A percentile compares a stretch with the other conserved stretches of the same genome.
Evolutionary conservation across 495 filamentous ascomycete genomes (phyloP).

Genomic region (Penicillium turbatum): DNA sequence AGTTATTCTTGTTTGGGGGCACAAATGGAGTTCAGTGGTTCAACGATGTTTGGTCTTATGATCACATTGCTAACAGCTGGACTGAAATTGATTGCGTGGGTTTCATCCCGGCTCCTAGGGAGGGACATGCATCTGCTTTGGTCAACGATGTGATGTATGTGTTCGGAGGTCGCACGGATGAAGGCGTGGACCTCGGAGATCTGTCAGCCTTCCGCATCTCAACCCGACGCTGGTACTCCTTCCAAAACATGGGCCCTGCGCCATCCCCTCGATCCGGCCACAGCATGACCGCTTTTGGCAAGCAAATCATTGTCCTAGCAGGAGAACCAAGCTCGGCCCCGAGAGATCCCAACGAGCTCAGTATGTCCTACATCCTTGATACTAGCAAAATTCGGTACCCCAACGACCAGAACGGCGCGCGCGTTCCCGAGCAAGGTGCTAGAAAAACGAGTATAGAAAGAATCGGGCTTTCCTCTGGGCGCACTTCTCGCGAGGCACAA

Average conservation of each 20-base stretch:
- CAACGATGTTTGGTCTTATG: conserved; percentile 97
- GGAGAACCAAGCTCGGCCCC: conserved; percentile 90
- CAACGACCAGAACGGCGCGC: conserved; percentile 59
- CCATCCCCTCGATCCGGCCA: conserved; percentile 92
- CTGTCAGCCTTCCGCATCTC: conserved; percentile 92
- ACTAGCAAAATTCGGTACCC: conserved; percentile 96
- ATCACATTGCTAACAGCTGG: conserved; percentile 75
- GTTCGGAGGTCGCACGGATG: conserved; percentile 94
- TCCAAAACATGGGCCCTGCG: conserved; percentile 98
- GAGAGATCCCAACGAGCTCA: conserved; percentile 74
- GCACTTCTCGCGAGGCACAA: conserved; percentile 61
- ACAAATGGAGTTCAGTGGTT: conserved; percentile 95
- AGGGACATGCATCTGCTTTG: conserved; percentile 90
- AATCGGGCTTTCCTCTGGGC: conserved; percentile 30
- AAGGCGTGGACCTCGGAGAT: conserved; percentile 87
- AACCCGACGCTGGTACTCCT: conserved; percentile 93
- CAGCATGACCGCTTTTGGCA: conserved; percentile 92
- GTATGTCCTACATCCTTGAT: conserved; percentile 85
- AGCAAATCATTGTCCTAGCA: conserved; percentile 85
- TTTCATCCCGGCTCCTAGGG: conserved; percentile 87
- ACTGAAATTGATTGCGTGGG: conserved; percentile 89
- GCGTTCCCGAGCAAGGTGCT: conserved; percentile 22
- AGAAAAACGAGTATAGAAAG: conserved; percentile 42
- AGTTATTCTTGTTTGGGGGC: conserved; percentile 94
- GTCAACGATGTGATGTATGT: conserved; percentile 99